A percentile compares a stretch with the other conserved stretches of the same genome.
phyloP scores from a whole-genome alignment of 495 filamentous ascomycete species.

The Penicillium canescens region DNA sequence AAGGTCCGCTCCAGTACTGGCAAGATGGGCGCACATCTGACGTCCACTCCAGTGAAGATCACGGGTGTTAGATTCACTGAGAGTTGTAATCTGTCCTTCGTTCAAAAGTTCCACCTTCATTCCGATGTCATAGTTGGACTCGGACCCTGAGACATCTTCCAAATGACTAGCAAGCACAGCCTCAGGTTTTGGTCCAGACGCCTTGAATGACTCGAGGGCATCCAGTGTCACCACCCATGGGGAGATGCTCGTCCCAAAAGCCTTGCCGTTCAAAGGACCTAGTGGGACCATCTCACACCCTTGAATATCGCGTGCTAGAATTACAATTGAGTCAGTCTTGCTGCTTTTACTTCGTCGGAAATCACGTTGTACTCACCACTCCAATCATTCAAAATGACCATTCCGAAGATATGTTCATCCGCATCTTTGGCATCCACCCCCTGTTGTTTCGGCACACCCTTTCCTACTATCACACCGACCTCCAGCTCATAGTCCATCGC shows the following conservation, averaged over 20 bases:
- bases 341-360: not conserved
- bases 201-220: slow-evolving; percentile 64
- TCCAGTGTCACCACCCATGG: slow-evolving; percentile 82
- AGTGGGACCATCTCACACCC: slow-evolving; percentile 36
- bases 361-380: slow-evolving; percentile 59
- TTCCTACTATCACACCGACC: slow-evolving; percentile 72
- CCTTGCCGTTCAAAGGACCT: slow-evolving; percentile 61
- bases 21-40: slow-evolving; percentile 86
- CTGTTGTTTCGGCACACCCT: slow-evolving; percentile 14
- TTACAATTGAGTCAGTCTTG: not conserved
- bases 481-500: slow-evolving; percentile 83
- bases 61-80: slow-evolving; percentile 56
- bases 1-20: slow-evolving; percentile 72
- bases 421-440: slow-evolving; percentile 49
- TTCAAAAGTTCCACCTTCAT: slow-evolving; percentile 65
- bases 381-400: slow-evolving; percentile 90
- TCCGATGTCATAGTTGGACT: slow-evolving; percentile 66
- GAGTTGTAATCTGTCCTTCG: slow-evolving; percentile 55
- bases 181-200: slow-evolving; percentile 53
- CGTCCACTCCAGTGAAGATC: slow-evolving; percentile 80
- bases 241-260: slow-evolving; percentile 78
- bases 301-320: slow-evolving; percentile 38
- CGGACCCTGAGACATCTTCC: slow-evolving; percentile 45
- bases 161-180: slow-evolving; percentile 61
- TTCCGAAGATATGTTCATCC: slow-evolving; percentile 73